Evolutionary conservation across 2,329 filamentous ascomycete species (phyloP).

Genomic region (Chaetomium strumarium): DNA sequence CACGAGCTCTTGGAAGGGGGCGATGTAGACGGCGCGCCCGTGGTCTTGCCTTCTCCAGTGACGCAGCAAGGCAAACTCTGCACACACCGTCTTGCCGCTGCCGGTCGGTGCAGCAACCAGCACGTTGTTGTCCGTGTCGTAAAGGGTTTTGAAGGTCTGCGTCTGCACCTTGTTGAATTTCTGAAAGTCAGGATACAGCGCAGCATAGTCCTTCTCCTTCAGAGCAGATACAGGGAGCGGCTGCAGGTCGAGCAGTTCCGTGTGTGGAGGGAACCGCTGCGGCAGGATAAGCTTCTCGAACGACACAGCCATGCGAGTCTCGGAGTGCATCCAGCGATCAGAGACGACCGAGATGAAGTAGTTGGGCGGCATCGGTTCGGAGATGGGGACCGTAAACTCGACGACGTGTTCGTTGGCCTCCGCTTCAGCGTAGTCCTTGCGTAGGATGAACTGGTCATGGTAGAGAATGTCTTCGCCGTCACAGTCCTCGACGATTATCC

Average conservation of each 20-base stretch:
- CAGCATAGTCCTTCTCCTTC: conserved; percentile 76
- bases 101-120: conserved; percentile 90
- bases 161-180: conserved; percentile 98
- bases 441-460: conserved; percentile 88
- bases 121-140: conserved; percentile 85
- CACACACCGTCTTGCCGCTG: conserved; percentile 94
- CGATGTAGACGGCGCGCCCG: conserved; percentile 85
- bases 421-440: conserved; percentile 77
- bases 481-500: conserved; percentile 95
- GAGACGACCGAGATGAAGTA: conserved; percentile 96
- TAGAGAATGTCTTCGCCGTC: conserved; percentile 94
- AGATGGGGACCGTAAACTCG: conserved; percentile 93
- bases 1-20: conserved; percentile 89
- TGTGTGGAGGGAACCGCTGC: conserved; percentile 92
- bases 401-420: conserved; percentile 92
- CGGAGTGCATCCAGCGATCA: conserved; percentile 97
- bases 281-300: conserved; percentile 94
- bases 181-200: conserved; percentile 75
- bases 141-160: conserved; percentile 92
- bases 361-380: conserved; percentile 95
- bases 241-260: conserved; percentile 85
- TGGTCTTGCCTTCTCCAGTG: conserved; percentile 72
- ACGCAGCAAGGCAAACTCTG: conserved; percentile 84
- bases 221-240: conserved; percentile 82
- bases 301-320: conserved; percentile 86